phyloP scores from a whole-genome alignment of 192 early-diverging fungal species.

The Umbelopsis sp. region DNA sequence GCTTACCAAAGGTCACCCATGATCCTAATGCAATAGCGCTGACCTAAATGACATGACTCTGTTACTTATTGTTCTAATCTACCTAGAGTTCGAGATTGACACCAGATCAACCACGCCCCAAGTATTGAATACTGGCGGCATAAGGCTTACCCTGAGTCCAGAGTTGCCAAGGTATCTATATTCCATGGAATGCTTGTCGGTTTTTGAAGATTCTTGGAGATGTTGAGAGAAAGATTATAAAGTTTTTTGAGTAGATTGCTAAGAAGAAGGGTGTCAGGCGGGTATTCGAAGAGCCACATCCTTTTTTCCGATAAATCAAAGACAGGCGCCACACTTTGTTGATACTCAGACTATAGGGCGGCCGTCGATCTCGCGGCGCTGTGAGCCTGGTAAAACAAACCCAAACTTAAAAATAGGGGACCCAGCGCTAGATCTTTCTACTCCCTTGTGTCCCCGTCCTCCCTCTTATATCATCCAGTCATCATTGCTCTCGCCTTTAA shows the following conservation, averaged over 20 bases:
- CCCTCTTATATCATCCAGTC: no score
- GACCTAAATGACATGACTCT: background rate
- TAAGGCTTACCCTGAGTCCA: constrained; percentile 75
- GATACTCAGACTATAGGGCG: background rate
- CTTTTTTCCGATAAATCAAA: constrained; percentile 1
- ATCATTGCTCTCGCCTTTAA: no score
- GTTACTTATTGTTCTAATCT: background rate
- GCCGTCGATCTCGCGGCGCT: background rate
- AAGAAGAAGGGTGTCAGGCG: background rate
- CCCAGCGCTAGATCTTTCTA: no score
- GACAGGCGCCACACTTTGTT: background rate
- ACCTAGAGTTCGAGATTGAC: no score
- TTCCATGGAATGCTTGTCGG: constrained; percentile 58
- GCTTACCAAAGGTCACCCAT: constrained; percentile 75
- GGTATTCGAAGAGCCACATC: background rate
- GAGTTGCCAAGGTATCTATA: constrained; percentile 78
- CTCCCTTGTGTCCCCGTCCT: no score
- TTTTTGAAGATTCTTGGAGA: background rate
- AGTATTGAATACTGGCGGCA: constrained; percentile 38
- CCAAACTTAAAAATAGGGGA: no score
- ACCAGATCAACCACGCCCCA: no score
- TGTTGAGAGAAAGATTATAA: background rate
- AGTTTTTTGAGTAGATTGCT: background rate
- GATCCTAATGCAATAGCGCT: constrained; percentile 54
- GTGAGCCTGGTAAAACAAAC: background rate